Evolutionary conservation across 1,284 basidiomycete species (phyloP).

Genomic region (Ceratobasidium sp.): DNA sequence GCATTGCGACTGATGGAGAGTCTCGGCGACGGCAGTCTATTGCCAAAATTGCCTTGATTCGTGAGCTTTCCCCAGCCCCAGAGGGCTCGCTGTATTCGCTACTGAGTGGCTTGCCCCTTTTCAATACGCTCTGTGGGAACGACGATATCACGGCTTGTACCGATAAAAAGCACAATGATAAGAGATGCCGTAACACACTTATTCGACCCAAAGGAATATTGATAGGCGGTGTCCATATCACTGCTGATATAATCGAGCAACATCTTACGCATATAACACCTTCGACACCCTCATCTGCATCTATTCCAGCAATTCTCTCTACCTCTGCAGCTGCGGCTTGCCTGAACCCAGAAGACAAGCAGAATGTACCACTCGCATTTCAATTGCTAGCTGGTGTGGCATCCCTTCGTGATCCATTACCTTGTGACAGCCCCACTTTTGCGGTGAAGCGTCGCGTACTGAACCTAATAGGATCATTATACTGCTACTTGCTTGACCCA

Average conservation of each 20-base stretch:
- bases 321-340: no score
- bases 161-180: slow-evolving; percentile 55
- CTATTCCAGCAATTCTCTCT: slow-evolving; percentile 47
- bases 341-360: slow-evolving; percentile 54
- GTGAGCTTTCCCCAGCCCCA: background rate
- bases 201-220: slow-evolving; percentile 50
- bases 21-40: slow-evolving; percentile 47
- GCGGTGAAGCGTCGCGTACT: background rate
- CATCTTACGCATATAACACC: slow-evolving; percentile 47
- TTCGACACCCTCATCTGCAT: background rate
- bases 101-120: slow-evolving; percentile 48
- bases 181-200: slow-evolving; percentile 52
- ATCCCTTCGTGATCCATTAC: slow-evolving; percentile 47
- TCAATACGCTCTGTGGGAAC: slow-evolving; percentile 53
- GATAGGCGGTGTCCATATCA: slow-evolving; percentile 50
- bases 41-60: no score
- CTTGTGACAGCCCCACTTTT: slow-evolving; percentile 46
- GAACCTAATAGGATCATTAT: background rate
- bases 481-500: background rate
- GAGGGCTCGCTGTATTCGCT: slow-evolving; percentile 46
- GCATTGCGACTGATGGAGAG: slow-evolving; percentile 54
- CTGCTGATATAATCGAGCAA: slow-evolving; percentile 47
- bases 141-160: slow-evolving; percentile 55
- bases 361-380: slow-evolving; percentile 53
- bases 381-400: slow-evolving; percentile 51